Base-by-base conservation (phyloP, 352 stramenopile species). In the Phytophthora megakarya region DNA sequence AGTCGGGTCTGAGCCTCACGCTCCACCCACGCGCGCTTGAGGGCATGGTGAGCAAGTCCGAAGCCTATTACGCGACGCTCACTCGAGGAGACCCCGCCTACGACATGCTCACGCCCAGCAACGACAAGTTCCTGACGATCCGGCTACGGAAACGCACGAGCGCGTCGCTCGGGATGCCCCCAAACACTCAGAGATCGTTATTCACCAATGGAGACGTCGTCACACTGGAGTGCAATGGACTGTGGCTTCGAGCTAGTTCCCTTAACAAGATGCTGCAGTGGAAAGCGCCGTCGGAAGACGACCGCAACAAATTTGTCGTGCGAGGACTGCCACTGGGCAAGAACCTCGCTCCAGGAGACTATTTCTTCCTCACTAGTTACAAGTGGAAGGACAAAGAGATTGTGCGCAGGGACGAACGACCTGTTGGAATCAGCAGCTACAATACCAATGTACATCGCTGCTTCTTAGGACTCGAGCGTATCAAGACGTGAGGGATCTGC, bases 311-410 rank as follows among this genome's bases (percentile, higher is more conserved):
- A 51, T 96, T 94, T 61, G 87, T 96, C 35, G 72, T 96, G n/a
- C 77, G 87, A 25, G 87, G 87, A 0, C 63, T 96, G 12, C 81
- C 84, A 30, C 66, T 94, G 18, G 87, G 87, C 6, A 78, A 88
- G 9, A 92, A 83, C 35, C 45, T 96, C 30, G 73, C 80, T 1
- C 80, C 86, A 0, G 87, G 87, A 0, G 87, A 96, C 59, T 93
- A 93, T 49, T 96, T 94, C 62, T 96, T 96, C 62, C 73, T 96
- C 12, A 90, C 84, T 23, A 94, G 85, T 61, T 91, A 89, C 76
- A 84, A 86, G 62, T 94, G 81, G 78, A 92, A 91, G 51, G 87
- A 96, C 69, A 91, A 92, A 63, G 87, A 96, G 61, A 80, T 96
- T 30, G 83, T 92, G 48, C 80, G 88, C 62, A 88, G 80, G 37